Base-by-base conservation (phyloP, 805 yeast species). In the Starmerella davenportii region DNA sequence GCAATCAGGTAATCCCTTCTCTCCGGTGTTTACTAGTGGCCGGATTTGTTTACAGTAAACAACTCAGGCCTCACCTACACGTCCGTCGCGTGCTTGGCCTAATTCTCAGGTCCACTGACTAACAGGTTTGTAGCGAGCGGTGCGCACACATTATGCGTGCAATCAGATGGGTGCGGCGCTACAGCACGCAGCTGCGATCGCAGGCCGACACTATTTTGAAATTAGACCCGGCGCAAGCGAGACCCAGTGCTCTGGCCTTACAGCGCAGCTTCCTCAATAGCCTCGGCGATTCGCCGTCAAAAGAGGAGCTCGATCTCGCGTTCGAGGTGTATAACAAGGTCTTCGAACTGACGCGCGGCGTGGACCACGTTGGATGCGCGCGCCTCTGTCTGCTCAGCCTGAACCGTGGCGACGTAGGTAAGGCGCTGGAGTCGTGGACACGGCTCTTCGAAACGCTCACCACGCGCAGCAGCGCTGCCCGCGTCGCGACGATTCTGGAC, bases 371-470 rank as follows among this genome's bases (percentile, higher is more conserved):
- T 29, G 38, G 45, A 30, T 45, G 50, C 27, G 45, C 54, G 3
- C 36, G 45, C 18, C 41, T 50, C 4, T 49, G 51, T 20, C 38
- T 51, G 38, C 23, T 42, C 21, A 50, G 52, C 20, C 35, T 56
- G 13, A 37, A 44, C 25, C 36, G 38, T 2, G 55, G 52, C 20
- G 21, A 38, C 27, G 46, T 51, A 8, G 49, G 48, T n/a, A 33
- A 38, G 30, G 60, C 52, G 14, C 38, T 55, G 9, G 57, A 56
- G 33, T 41, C 49, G 15, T 56, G 60, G 60, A 55, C 56, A 21
- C 49, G 49, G 17, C 48, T 54, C 33, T 46, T 54, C n/a, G 60
- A 56, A 42, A 40, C 46, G 2, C 42, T 54, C 16, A 49, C 51
- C 7, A 17, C 15, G 8, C 30, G 33, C 23, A 34, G 41, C 14